Conservation (phyloP, 345 rosid genomes). For the Adansonia digitata region DNA sequence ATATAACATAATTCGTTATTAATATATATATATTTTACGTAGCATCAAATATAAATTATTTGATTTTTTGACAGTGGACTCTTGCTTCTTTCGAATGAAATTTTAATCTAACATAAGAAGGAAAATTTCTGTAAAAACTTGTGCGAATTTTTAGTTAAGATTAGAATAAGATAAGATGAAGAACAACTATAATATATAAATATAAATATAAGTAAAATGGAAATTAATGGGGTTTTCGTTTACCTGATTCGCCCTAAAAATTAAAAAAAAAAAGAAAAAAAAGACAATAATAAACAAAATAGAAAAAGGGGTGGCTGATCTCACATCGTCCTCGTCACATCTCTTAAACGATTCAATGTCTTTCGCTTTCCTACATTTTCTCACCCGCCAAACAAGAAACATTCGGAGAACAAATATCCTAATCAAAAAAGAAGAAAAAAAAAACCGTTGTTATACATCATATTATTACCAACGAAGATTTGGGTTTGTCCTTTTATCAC, state of each 20-base stretch:
- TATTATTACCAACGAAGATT: not conserved
- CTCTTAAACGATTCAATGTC: too few relatives aligned
- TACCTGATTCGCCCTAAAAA: not conserved
- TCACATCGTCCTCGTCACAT: slow-evolving; percentile 33
- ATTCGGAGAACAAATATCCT: slow-evolving; percentile 8
- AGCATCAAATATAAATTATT: too few relatives aligned
- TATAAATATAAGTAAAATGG: too few relatives aligned
- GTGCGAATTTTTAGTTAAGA: too few relatives aligned
- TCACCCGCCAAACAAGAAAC: slow-evolving; percentile 17
- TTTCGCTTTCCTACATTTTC: too few relatives aligned
- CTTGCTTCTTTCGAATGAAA: too few relatives aligned
- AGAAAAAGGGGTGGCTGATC: slow-evolving; percentile 14
- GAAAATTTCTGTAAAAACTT: too few relatives aligned
- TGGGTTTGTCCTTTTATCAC: not conserved
- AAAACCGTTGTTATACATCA: not conserved
- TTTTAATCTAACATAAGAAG: too few relatives aligned
- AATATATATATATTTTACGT: too few relatives aligned
- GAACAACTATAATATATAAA: not conserved
- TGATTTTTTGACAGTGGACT: too few relatives aligned
- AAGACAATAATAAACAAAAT: not conserved
- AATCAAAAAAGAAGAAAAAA: not conserved
- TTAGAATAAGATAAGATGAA: too few relatives aligned
- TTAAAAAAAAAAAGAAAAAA: not conserved
- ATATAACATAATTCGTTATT: too few relatives aligned
- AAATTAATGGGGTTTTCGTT: not conserved